A percentile compares a stretch with the other conserved stretches of the same genome.
Evolutionary conservation across 352 stramenopile species (phyloP).

Genomic region (Thalassiosira delicatula): DNA sequence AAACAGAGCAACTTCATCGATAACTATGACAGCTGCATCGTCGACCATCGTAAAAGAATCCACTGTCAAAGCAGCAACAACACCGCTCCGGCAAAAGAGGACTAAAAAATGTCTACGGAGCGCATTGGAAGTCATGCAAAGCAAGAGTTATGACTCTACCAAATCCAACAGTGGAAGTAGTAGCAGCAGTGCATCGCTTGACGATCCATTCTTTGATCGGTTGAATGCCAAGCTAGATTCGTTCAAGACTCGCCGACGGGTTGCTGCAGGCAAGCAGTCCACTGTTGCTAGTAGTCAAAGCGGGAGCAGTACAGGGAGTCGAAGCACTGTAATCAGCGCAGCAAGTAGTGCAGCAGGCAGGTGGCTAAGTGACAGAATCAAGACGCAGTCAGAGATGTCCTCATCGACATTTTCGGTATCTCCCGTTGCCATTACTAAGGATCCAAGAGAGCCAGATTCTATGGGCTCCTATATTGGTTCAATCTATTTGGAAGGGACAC

Average conservation of each 20-base stretch:
- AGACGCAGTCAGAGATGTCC: not conserved
- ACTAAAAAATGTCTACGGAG: constrained; percentile 1
- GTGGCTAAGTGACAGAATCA: not conserved
- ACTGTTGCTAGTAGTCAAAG: not conserved
- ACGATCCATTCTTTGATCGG: constrained; percentile 10
- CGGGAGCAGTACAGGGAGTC: not conserved
- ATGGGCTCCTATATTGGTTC: constrained; percentile 1
- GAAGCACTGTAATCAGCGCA: not conserved
- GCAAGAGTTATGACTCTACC: constrained; percentile 1
- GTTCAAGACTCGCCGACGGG: not conserved
- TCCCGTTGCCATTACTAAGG: constrained; percentile 10
- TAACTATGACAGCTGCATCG: not conserved
- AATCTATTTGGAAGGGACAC: not conserved
- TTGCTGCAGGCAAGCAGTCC: not conserved
- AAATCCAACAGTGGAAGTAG: constrained; percentile 1
- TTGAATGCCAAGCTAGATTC: constrained; percentile 5
- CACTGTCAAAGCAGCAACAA: not conserved
- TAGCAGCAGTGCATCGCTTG: not conserved
- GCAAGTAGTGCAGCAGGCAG: too few species aligned
- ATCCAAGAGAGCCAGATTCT: too few species aligned
- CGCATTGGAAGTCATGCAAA: constrained; percentile 16
- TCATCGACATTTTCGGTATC: constrained; percentile 22
- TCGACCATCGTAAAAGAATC: not conserved
- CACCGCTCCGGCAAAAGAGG: not conserved
- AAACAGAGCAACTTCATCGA: too few species aligned